Evolutionary conservation across 129 eudicot genomes (phyloP).

Genomic region (Heracleum sosnowskyi): DNA sequence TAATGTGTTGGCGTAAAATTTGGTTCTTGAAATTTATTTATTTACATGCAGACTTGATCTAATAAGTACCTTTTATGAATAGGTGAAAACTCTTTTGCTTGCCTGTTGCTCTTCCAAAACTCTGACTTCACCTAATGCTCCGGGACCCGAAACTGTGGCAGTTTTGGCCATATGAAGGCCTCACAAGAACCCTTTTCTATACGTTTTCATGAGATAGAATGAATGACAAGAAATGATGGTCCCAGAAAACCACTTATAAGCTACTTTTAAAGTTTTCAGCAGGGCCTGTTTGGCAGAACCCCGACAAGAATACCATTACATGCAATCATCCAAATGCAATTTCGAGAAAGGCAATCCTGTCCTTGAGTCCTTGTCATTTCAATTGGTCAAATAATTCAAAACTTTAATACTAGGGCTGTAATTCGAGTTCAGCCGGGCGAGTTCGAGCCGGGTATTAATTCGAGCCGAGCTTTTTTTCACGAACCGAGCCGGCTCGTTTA

Average conservation of each 20-base stretch:
- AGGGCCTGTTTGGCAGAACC: background rate
- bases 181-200: background rate
- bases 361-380: background rate
- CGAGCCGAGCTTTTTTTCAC: too few relatives aligned
- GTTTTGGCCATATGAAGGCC: background rate
- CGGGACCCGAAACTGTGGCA: background rate
- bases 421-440: too few relatives aligned
- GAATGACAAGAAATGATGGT: background rate
- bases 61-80: too few relatives aligned
- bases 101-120: background rate
- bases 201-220: background rate
- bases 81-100: background rate
- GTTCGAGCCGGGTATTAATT: too few relatives aligned
- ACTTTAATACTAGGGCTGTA: too few relatives aligned
- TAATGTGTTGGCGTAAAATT: background rate
- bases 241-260: background rate
- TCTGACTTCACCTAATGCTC: background rate
- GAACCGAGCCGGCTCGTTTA: too few relatives aligned
- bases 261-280: background rate
- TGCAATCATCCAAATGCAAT: background rate
- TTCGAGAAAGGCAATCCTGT: background rate
- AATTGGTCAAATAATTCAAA: background rate
- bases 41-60: too few relatives aligned
- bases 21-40: too few relatives aligned
- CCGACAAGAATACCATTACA: slow-evolving; percentile 1